Percentiles rank a stretch among this genome's conserved stretches.
phyloP scores from a whole-genome alignment of 257 asterid species.

The Lycium barbarum region DNA sequence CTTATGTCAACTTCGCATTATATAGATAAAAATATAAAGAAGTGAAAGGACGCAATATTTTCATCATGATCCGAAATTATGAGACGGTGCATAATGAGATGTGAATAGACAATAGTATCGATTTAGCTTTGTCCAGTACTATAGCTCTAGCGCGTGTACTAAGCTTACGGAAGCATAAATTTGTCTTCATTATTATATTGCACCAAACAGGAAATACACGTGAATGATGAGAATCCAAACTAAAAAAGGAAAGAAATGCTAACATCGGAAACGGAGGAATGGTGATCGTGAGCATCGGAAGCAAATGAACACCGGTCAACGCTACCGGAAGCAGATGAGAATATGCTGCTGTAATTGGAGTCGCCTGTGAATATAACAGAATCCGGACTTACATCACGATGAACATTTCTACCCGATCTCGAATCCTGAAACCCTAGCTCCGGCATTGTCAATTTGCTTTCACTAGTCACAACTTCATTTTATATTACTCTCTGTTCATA shows the following conservation, averaged over 20 bases:
- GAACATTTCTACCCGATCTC: constrained; percentile 55
- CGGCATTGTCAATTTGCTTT: constrained; percentile 46
- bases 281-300: constrained; percentile 78
- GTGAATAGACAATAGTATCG: neutral
- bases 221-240: neutral
- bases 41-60: neutral
- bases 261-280: constrained; percentile 53
- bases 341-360: constrained; percentile 85
- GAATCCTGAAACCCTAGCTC: constrained; percentile 57
- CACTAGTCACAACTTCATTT: neutral
- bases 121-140: neutral
- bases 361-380: constrained; percentile 78
- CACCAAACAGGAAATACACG: neutral
- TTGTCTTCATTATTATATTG: neutral
- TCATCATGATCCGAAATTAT: neutral
- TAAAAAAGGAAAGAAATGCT: neutral
- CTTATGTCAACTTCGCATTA: too few species aligned
- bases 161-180: neutral
- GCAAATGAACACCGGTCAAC: constrained; percentile 94
- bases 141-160: neutral
- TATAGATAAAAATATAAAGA: neutral
- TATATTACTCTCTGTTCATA: too few species aligned
- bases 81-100: neutral
- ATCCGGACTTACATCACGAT: constrained; percentile 80
- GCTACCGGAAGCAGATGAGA: constrained; percentile 90